These are phyloP conservation scores for Jamesozyma spencerorum DNA, from an alignment of 805 yeast genomes.

Conservation along the genomic window DNA sequence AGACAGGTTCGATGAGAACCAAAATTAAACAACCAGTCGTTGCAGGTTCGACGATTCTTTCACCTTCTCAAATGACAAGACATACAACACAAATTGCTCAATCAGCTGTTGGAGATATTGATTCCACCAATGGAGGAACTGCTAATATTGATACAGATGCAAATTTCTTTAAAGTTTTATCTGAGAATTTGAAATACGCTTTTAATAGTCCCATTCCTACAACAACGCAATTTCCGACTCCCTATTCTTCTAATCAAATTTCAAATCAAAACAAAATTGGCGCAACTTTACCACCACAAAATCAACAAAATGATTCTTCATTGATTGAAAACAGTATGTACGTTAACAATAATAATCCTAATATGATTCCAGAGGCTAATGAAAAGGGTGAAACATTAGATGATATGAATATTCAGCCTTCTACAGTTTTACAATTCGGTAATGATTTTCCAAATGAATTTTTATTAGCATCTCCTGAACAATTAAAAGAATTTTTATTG, in stretches of 20 bases:
- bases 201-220: constrained; percentile 27
- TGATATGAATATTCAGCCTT: constrained; percentile 30
- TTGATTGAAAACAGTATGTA: constrained; percentile 21
- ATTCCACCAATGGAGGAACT: too few relatives aligned
- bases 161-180: constrained; percentile 21
- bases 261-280: constrained; percentile 2
- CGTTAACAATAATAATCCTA: not conserved
- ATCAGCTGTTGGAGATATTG: too few relatives aligned
- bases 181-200: constrained; percentile 24
- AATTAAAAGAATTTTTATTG: constrained; percentile 27
- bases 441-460: constrained; percentile 23
- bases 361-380: not conserved
- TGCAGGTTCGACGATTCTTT: not conserved
- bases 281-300: constrained; percentile 1
- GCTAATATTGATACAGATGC: constrained; percentile 15
- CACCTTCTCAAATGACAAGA: constrained; percentile 1
- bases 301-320: constrained; percentile 17
- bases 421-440: constrained; percentile 23
- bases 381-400: constrained; percentile 16
- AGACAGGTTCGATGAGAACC: not conserved
- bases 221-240: constrained; percentile 29
- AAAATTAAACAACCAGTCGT: not conserved
- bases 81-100: too few relatives aligned
- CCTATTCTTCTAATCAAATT: constrained; percentile 22
- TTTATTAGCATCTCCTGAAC: constrained; percentile 29